Conservation (phyloP, 23 red algal species). For the Pyropia haitanensis region DNA sequence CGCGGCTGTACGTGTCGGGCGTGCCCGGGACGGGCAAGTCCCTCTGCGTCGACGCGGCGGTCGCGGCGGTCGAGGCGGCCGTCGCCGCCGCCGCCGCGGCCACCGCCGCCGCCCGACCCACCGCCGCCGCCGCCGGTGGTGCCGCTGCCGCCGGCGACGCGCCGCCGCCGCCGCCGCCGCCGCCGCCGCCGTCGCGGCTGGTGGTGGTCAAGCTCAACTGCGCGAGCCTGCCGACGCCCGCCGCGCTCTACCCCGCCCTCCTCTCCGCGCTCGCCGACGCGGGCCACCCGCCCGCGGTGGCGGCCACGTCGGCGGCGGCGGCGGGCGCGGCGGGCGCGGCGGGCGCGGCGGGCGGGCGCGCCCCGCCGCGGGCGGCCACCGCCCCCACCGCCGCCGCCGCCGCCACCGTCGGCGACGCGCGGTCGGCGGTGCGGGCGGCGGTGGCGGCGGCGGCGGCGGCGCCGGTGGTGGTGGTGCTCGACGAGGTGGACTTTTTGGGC, state of each 20-base stretch:
- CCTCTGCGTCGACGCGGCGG: slow-evolving; percentile 19
- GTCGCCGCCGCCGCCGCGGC: background rate
- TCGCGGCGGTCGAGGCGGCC: background rate
- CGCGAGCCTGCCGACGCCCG: slow-evolving; percentile 9
- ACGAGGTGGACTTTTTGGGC: slow-evolving; percentile 63
- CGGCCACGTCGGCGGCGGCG: background rate
- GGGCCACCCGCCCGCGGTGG: background rate
- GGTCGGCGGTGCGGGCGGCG: too few relatives aligned
- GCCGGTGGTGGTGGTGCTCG: slow-evolving; percentile 40
- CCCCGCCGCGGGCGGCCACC: background rate
- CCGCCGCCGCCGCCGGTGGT: background rate
- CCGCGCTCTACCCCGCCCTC: slow-evolving; percentile 6
- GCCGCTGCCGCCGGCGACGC: background rate
- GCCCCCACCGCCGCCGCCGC: slow-evolving; percentile 2
- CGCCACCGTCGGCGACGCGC: too few relatives aligned
- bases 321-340: background rate
- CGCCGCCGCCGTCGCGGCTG: background rate
- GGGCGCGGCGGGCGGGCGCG: background rate
- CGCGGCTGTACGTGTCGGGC: slow-evolving; percentile 63
- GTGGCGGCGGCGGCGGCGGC: slow-evolving; percentile 1
- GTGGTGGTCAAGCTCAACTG: slow-evolving; percentile 21
- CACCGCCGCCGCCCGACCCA: background rate
- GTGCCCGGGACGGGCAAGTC: slow-evolving; percentile 71
- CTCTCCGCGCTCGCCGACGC: background rate
- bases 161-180: background rate